Evolutionary conservation across 1,139 yeast species (phyloP), one percentile per base, ranked within the genome.

Genomic region (Arxiozyma telluris): DNA sequence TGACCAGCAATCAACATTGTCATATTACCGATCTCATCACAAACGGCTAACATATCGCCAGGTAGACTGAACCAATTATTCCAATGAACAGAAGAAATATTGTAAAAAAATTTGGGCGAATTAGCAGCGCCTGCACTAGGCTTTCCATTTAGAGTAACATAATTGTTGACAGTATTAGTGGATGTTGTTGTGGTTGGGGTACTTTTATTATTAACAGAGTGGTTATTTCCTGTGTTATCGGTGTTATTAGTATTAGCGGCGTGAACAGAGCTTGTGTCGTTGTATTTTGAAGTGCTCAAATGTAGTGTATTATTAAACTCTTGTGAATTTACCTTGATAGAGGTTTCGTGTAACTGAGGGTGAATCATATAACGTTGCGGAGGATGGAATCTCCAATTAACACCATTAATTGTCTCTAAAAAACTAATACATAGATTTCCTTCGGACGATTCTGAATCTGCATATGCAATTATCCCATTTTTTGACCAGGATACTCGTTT

Each of bases 31-130:
- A 65, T 45, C 53, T 68, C 70, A 55, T 69, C 72, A 55, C 69
- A 66, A 2, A 67, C 69, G 15, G 72, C 71, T 12, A 68, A 58
- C 63, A 67, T 64, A 49, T 69, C 71, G 41, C 72, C 72, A 1
- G 67, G 65, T 22, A 67, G 56, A 50, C 68, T 63, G 44, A 65
- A 63, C 69, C 70, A 66, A 55, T 69, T 68, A 49, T 67, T 67
- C 69, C 71, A 69, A 50, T 67, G 64, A 8, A 68, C 63, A 4
- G 67, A 63, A 4, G 61, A 56, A 22, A 68, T 60, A 49, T 64
- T 58, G 50, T 66, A 64, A 50, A 65, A 65, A 45, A 64, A 63
- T 34, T 59, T 61, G 30, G 60, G 60, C 9, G 57, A 52, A 38
- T 59, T 60, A 20, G 49, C 5, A 23, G 18, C 30, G 27, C 18